Percentiles rank a stretch among this genome's conserved stretches.
phyloP scores from a whole-genome alignment of 2,329 filamentous ascomycete genomes.

The Aureobasidium namibiae region DNA sequence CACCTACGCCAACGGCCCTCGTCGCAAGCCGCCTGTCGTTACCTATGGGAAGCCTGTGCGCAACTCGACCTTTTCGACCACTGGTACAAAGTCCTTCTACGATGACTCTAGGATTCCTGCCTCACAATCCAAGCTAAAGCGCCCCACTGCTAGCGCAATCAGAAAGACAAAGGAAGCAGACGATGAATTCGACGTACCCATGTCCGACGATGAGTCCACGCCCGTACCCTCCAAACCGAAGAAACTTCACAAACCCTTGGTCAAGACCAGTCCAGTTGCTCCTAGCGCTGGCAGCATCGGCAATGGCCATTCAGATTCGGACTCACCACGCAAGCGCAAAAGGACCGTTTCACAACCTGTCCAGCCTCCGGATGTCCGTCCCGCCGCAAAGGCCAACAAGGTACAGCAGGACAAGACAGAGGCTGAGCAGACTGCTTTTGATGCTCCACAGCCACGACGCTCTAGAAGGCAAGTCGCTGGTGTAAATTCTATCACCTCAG shows the following conservation, averaged over 20 bases:
- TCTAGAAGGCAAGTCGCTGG: neutral
- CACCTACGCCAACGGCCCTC: neutral
- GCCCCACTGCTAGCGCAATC: neutral
- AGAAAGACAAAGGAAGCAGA: neutral
- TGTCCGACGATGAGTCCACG: conserved; percentile 25
- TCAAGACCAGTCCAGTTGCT: neutral
- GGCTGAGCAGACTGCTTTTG: neutral
- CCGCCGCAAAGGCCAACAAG: neutral
- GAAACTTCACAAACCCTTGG: neutral
- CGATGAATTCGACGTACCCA: conserved; percentile 37
- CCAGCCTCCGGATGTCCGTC: neutral
- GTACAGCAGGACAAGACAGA: neutral
- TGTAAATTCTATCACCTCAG: neutral
- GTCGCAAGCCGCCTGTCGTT: conserved; percentile 26
- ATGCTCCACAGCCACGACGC: neutral
- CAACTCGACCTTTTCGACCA: conserved; percentile 14
- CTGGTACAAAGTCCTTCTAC: neutral
- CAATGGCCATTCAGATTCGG: neutral
- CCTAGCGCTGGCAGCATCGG: neutral
- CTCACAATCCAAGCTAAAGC: conserved; percentile 6
- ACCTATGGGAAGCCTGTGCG: conserved; percentile 32
- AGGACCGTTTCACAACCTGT: neutral
- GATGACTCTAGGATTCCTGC: neutral
- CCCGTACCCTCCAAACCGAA: neutral
- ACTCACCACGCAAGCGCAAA: conserved; percentile 3